phyloP scores from a whole-genome alignment of 768 basidiomycete genomes.

The Russula foetens region DNA sequence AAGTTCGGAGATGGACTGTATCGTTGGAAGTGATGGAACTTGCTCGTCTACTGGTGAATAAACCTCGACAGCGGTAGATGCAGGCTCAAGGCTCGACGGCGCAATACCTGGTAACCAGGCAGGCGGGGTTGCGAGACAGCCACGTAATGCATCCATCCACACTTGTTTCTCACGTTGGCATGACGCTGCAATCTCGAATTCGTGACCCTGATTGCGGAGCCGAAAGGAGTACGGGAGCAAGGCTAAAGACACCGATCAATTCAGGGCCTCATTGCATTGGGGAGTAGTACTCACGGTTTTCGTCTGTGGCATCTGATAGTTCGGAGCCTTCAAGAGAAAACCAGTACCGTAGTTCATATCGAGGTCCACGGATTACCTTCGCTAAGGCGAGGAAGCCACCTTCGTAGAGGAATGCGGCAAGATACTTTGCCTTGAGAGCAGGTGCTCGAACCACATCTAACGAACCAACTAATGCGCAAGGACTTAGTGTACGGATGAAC shows the following conservation, averaged over 20 bases:
- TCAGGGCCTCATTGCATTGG: background rate
- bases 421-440: slow-evolving; percentile 56
- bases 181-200: slow-evolving; percentile 78
- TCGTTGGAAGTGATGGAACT: slow-evolving; percentile 24
- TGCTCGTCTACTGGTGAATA: slow-evolving; percentile 6
- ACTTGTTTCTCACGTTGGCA: slow-evolving; percentile 77
- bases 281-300: slow-evolving; percentile 55
- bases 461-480: slow-evolving; percentile 74
- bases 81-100: slow-evolving; percentile 47
- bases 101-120: slow-evolving; percentile 52
- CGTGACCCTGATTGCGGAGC: slow-evolving; percentile 7
- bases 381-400: slow-evolving; percentile 82
- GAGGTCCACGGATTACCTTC: slow-evolving; percentile 72
- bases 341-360: slow-evolving; percentile 87
- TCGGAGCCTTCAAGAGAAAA: slow-evolving; percentile 71
- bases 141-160: slow-evolving; percentile 70
- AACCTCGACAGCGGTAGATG: slow-evolving; percentile 12
- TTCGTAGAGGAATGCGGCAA: slow-evolving; percentile 82
- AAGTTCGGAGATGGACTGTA: slow-evolving; percentile 27
- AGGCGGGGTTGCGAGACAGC: slow-evolving; percentile 36
- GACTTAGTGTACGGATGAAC: slow-evolving; percentile 72
- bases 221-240: slow-evolving; percentile 52
- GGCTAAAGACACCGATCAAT: slow-evolving; percentile 35
- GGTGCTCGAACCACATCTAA: slow-evolving; percentile 79
- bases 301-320: slow-evolving; percentile 55